phyloP scores from a whole-genome alignment of 2,329 filamentous ascomycete species.

The Aspergillus persii region DNA sequence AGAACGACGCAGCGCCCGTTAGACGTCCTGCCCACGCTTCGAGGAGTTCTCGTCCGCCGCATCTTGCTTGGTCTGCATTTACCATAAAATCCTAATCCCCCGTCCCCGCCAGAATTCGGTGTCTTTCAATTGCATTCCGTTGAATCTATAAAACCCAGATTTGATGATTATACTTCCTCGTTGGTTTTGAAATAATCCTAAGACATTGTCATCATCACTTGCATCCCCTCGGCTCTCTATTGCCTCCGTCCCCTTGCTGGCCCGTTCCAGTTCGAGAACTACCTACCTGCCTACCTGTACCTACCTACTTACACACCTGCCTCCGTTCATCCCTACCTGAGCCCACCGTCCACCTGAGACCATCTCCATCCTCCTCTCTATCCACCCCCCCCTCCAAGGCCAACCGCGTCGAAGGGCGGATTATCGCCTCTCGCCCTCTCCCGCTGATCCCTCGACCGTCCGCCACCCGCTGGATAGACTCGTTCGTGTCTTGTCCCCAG shows the following conservation, averaged over 20 bases:
- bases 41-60: not conserved
- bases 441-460: slow-evolving; percentile 6
- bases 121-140: not conserved
- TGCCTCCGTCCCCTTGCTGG: slow-evolving; percentile 20
- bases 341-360: slow-evolving; percentile 21
- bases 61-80: not conserved
- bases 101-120: not conserved
- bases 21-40: not conserved
- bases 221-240: slow-evolving; percentile 13
- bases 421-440: slow-evolving; percentile 12
- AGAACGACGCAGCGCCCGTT: not conserved
- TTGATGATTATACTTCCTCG: slow-evolving; percentile 8
- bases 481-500: slow-evolving; percentile 15
- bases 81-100: not conserved
- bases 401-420: slow-evolving; percentile 16
- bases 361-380: not conserved
- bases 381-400: not conserved
- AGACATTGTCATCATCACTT: slow-evolving; percentile 18
- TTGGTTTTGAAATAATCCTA: slow-evolving; percentile 12
- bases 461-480: slow-evolving; percentile 5
- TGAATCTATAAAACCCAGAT: slow-evolving; percentile 1
- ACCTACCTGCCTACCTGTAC: not conserved
- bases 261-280: slow-evolving; percentile 8
- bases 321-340: slow-evolving; percentile 11
- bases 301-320: too few relatives aligned